Conservation (phyloP, 257 asterid genomes). For the Nicotiana benthamiana region DNA sequence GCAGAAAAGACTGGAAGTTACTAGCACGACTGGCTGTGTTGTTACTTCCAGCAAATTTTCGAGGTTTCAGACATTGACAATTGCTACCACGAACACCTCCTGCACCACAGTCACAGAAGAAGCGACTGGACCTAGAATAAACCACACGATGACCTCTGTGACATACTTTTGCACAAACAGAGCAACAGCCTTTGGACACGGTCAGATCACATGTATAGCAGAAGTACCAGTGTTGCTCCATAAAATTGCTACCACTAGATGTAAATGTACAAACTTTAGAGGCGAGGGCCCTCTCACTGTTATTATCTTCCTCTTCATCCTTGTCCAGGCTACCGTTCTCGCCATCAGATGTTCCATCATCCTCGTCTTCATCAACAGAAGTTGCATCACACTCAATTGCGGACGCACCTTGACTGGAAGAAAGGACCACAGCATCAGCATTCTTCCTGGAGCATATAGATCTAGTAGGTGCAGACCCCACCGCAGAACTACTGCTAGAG, state of each 20-base stretch:
- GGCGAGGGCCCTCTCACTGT: conserved; percentile 85
- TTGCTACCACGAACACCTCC: conserved; percentile 98
- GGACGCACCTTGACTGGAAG: conserved; percentile 67
- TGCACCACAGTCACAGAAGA: conserved; percentile 98
- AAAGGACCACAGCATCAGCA: conserved; percentile 54
- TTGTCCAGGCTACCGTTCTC: conserved; percentile 90
- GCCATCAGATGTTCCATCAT: conserved; percentile 99
- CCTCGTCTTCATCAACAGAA: conserved; percentile 95
- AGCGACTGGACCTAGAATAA: conserved; percentile 96
- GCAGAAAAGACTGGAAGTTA: conserved; percentile 67
- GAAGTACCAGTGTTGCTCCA: conserved; percentile 99
- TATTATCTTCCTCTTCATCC: conserved; percentile 91
- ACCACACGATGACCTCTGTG: conserved; percentile 99
- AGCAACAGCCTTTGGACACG: conserved; percentile 96
- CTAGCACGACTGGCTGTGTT: conserved; percentile 51
- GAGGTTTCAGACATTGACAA: conserved; percentile 95
- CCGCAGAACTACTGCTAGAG: conserved; percentile 45
- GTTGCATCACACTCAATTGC: conserved; percentile 88
- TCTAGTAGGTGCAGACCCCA: conserved; percentile 49
- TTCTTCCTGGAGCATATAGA: conserved; percentile 62
- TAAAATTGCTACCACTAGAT: conserved; percentile 97
- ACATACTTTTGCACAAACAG: conserved; percentile 97
- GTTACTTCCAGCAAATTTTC: conserved; percentile 66
- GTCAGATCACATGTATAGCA: conserved; percentile 98
- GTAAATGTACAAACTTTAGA: conserved; percentile 97